Percentiles rank a stretch among this genome's conserved stretches.
Evolutionary conservation across 1,284 basidiomycete genomes (phyloP).

Genomic region (Irpex sp.): DNA sequence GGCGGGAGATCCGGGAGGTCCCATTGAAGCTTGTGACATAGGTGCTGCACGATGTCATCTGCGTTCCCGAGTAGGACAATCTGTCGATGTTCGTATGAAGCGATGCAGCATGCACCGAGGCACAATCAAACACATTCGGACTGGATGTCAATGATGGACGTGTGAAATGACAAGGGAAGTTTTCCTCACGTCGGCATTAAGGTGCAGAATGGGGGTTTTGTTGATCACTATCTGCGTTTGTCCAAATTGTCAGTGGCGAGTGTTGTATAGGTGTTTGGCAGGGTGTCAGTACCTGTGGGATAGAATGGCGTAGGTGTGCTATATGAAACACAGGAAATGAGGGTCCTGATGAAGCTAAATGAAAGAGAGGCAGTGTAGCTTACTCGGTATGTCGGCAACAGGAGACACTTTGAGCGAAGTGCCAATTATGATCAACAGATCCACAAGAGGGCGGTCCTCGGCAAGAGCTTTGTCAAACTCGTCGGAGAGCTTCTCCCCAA

Average conservation of each 20-base stretch:
- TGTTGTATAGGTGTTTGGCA: not conserved
- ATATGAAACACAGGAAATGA: constrained; percentile 1
- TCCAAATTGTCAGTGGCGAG: not conserved
- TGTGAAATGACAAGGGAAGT: not conserved
- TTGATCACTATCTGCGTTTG: constrained; percentile 37
- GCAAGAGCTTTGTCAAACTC: constrained; percentile 76
- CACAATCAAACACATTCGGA: not conserved
- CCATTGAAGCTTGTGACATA: constrained; percentile 74
- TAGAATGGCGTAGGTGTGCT: constrained; percentile 84
- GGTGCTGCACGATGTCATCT: constrained; percentile 76
- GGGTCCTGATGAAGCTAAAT: not conserved
- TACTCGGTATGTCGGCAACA: constrained; percentile 82
- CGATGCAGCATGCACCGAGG: not conserved
- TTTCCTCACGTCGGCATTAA: constrained; percentile 75
- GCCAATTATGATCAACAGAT: constrained; percentile 87
- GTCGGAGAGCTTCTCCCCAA: constrained; percentile 85
- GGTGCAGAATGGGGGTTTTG: constrained; percentile 87
- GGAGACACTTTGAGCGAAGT: constrained; percentile 93
- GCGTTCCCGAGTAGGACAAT: constrained; percentile 87
- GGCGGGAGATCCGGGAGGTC: constrained; percentile 42
- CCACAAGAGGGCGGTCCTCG: constrained; percentile 77
- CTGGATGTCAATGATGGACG: not conserved
- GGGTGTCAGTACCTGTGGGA: constrained; percentile 61
- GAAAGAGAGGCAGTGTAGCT: constrained; percentile 23
- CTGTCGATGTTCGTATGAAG: constrained; percentile 31